Conservation (phyloP, 805 yeast species). For the Candida awuae region DNA sequence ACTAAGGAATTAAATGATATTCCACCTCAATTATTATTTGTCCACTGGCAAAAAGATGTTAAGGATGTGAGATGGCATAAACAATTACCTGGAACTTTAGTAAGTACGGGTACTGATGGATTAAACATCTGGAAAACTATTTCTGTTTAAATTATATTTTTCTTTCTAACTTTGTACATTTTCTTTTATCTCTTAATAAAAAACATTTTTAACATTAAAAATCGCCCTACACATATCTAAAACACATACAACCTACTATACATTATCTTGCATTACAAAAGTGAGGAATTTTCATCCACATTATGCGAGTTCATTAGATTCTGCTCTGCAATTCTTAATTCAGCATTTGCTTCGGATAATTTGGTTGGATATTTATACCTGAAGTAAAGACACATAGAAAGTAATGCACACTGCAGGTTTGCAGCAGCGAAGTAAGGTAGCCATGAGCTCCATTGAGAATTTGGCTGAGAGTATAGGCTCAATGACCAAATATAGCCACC, state of each 20-base stretch:
- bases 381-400: slow-evolving; percentile 55
- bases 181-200: too few species aligned
- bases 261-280: too few species aligned
- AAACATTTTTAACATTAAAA: too few species aligned
- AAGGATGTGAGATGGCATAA: slow-evolving; percentile 97
- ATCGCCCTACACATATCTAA: too few species aligned
- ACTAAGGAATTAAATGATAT: slow-evolving; percentile 75
- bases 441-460: slow-evolving; percentile 84
- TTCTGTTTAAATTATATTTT: slow-evolving; percentile 62
- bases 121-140: slow-evolving; percentile 94
- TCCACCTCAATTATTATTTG: slow-evolving; percentile 92
- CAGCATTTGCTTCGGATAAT: slow-evolving; percentile 19
- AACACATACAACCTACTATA: too few species aligned
- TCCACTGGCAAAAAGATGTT: slow-evolving; percentile 97
- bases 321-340: slow-evolving; percentile 12
- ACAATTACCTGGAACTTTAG: slow-evolving; percentile 93
- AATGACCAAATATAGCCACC: slow-evolving; percentile 79
- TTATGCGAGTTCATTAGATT: slow-evolving; percentile 2
- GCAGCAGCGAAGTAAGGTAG: slow-evolving; percentile 72
- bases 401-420: slow-evolving; percentile 49
- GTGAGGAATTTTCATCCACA: slow-evolving; percentile 6
- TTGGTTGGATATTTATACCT: slow-evolving; percentile 19
- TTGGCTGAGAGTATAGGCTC: slow-evolving; percentile 62
- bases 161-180: not conserved
- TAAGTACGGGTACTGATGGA: slow-evolving; percentile 94